These are phyloP conservation scores for Podaxis carcinomalis DNA, from an alignment of 768 basidiomycete species.

Conservation along the genomic window DNA sequence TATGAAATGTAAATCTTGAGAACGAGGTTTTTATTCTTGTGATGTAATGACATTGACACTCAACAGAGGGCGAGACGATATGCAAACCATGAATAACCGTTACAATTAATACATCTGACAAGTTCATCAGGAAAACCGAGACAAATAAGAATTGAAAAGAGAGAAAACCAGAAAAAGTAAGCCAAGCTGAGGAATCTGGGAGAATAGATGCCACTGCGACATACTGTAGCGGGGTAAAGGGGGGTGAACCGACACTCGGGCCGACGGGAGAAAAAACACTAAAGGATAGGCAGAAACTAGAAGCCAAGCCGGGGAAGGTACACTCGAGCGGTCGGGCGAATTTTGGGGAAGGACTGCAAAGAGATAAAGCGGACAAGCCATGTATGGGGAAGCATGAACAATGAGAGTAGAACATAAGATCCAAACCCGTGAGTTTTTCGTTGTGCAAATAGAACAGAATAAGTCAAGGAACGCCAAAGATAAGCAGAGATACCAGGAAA, in stretches of 20 bases:
- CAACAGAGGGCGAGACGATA: not conserved
- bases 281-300: not conserved
- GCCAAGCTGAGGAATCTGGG: slow-evolving; percentile 1
- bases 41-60: not conserved
- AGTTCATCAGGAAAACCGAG: not conserved
- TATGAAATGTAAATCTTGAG: not conserved
- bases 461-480: slow-evolving; percentile 3
- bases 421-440: not conserved
- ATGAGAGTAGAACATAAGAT: not conserved
- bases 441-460: not conserved
- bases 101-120: slow-evolving; percentile 8
- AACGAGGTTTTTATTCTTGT: not conserved
- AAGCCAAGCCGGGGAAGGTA: not conserved
- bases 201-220: not conserved
- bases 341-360: slow-evolving; percentile 4
- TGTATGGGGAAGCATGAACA: not conserved
- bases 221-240: not conserved
- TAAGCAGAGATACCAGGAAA: slow-evolving; percentile 6
- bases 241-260: not conserved
- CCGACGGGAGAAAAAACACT: not conserved
- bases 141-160: not conserved
- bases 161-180: not conserved
- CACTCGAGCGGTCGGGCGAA: not conserved
- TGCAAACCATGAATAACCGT: slow-evolving; percentile 6
- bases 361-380: not conserved